Evolutionary conservation across 305 asterid genomes (phyloP).

Genomic region (Rubia tinctorum): DNA sequence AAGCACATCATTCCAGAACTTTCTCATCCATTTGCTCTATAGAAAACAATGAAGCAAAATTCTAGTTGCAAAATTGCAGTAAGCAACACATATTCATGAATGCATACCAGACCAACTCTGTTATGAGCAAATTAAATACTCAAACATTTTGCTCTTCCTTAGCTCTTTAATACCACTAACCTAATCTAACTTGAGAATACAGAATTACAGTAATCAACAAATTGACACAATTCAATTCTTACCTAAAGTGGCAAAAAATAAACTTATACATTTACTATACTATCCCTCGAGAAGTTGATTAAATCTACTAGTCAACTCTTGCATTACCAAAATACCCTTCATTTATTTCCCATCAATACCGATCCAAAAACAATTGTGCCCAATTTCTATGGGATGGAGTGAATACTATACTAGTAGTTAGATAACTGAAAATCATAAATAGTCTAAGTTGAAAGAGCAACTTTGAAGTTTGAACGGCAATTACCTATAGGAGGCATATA

Average conservation of each 20-base stretch:
- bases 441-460: background rate
- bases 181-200: background rate
- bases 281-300: too few relatives aligned
- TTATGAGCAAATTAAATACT: background rate
- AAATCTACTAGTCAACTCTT: too few relatives aligned
- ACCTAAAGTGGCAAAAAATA: too few relatives aligned
- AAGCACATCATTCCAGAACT: background rate
- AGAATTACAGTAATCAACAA: background rate
- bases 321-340: too few relatives aligned
- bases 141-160: background rate
- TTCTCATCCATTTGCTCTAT: background rate
- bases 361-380: too few relatives aligned
- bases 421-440: background rate
- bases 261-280: too few relatives aligned
- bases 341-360: too few relatives aligned
- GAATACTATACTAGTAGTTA: too few relatives aligned
- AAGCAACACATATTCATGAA: background rate
- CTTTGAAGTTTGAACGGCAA: too few relatives aligned
- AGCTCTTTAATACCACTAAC: background rate
- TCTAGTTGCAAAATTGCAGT: background rate
- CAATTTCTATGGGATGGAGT: too few relatives aligned
- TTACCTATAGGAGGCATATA: background rate
- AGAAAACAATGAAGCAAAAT: background rate
- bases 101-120: background rate
- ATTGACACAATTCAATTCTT: background rate